Conservation (phyloP, 2,329 filamentous ascomycete genomes). For the Hyphodiscus sp. region DNA sequence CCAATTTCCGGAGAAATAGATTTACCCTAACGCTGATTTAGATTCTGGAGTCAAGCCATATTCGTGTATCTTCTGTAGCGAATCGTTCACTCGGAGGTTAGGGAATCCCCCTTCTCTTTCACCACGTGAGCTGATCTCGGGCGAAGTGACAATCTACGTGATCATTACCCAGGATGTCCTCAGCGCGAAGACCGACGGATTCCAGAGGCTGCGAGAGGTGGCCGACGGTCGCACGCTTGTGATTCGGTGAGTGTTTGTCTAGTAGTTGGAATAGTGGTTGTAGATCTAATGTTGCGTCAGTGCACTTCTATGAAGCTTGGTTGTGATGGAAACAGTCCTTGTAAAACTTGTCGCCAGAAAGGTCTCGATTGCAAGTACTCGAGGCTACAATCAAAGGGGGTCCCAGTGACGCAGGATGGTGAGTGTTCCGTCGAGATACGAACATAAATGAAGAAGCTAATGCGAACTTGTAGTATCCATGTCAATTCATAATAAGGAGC, state of each 20-base stretch:
- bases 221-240: constrained; percentile 40
- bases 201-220: constrained; percentile 39
- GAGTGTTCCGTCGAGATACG: neutral
- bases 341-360: constrained; percentile 37
- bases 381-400: constrained; percentile 13
- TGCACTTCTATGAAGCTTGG: constrained; percentile 42
- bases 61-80: constrained; percentile 38
- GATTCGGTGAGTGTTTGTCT: constrained; percentile 33
- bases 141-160: constrained; percentile 38
- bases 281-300: constrained; percentile 22
- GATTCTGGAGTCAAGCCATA: constrained; percentile 42
- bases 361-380: constrained; percentile 31
- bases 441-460: neutral
- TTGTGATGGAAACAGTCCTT: constrained; percentile 38
- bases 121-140: constrained; percentile 4
- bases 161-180: constrained; percentile 38
- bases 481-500: constrained; percentile 22
- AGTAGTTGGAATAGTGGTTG: neutral
- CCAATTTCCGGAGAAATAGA: too few relatives aligned
- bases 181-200: constrained; percentile 36
- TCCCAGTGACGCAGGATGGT: constrained; percentile 11
- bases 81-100: constrained; percentile 39
- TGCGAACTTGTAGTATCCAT: neutral
- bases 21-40: constrained; percentile 15
- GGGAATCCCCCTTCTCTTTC: constrained; percentile 9